A percentile compares a stretch with the other conserved stretches of the same genome.
These are phyloP conservation scores for Penicillium fimorum DNA, from an alignment of 495 filamentous ascomycete species.

Conservation along the genomic window DNA sequence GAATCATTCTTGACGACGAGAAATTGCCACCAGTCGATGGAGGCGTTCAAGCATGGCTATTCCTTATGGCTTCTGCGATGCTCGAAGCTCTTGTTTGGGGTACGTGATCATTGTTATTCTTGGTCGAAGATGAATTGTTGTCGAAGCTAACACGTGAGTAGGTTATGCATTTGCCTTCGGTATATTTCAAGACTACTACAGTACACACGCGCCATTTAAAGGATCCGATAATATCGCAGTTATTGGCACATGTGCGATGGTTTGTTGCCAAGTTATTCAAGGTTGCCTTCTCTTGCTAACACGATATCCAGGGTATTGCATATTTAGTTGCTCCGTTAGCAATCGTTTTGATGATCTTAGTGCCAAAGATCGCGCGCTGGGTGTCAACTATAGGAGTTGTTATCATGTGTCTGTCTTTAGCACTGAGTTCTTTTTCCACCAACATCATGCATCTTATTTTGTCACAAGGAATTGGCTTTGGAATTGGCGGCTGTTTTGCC, in stretches of 20 bases:
- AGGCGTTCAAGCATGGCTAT: conserved; percentile 63
- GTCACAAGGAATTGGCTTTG: conserved; percentile 50
- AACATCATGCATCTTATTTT: conserved; percentile 45
- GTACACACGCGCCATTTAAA: conserved; percentile 44
- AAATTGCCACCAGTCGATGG: conserved; percentile 55
- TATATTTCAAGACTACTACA: conserved; percentile 59
- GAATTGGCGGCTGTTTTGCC: conserved; percentile 43
- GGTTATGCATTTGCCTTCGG: conserved; percentile 65
- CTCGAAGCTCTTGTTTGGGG: conserved; percentile 66
- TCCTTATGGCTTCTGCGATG: conserved; percentile 57
- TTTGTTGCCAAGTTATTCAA: conserved; percentile 3
- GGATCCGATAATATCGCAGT: conserved; percentile 41
- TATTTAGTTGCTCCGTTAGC: conserved; percentile 47
- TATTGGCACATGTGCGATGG: conserved; percentile 48
- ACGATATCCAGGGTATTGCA: conserved; percentile 35
- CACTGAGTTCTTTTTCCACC: conserved; percentile 44
- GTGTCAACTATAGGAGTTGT: conserved; percentile 41
- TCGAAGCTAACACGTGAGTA: conserved; percentile 19
- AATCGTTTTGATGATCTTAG: conserved; percentile 34
- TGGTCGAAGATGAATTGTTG: neutral
- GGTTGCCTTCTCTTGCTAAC: neutral
- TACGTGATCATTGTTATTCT: conserved; percentile 23
- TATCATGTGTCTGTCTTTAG: conserved; percentile 39
- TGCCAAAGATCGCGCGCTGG: conserved; percentile 29
- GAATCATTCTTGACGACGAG: conserved; percentile 3